A percentile compares a stretch with the other conserved stretches of the same genome.
phyloP scores from a whole-genome alignment of 371 early-diverging fungal genomes.

The Mortierella sp. region DNA sequence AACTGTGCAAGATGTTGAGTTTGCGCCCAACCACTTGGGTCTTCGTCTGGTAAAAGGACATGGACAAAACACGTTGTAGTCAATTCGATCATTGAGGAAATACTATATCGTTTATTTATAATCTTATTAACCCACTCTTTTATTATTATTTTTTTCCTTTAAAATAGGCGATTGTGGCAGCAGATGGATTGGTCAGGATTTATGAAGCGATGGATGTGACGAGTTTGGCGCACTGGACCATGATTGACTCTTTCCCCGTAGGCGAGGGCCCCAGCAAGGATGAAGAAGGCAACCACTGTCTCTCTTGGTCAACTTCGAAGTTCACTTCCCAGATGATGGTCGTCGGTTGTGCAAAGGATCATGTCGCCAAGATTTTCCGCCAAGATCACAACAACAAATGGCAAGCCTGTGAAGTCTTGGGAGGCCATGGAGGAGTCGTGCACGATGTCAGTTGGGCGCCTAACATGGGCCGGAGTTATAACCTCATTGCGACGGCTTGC shows the following conservation, averaged over 20 bases:
- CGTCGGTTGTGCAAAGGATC: constrained; percentile 89
- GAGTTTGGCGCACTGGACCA: constrained; percentile 86
- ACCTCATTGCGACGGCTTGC: constrained; percentile 93
- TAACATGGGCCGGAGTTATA: constrained; percentile 87
- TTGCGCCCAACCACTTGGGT: constrained; percentile 87
- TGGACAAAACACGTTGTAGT: no score
- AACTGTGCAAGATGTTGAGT: constrained; percentile 89
- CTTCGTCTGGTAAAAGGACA: constrained; percentile 73
- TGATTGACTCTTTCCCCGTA: constrained; percentile 79
- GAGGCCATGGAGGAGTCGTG: constrained; percentile 80
- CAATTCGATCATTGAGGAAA: no score
- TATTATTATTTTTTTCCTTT: background rate
- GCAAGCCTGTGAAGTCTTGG: constrained; percentile 74
- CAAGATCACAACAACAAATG: constrained; percentile 77
- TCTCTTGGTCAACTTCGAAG: constrained; percentile 93
- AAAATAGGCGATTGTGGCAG: constrained; percentile 82
- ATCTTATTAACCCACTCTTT: no score
- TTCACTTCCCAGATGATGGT: constrained; percentile 87
- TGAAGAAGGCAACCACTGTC: constrained; percentile 77
- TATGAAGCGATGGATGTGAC: constrained; percentile 92
- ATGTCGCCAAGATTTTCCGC: constrained; percentile 80
- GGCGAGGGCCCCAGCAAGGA: constrained; percentile 61
- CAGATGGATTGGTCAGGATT: constrained; percentile 91
- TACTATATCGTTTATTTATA: no score
- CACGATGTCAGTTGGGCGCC: constrained; percentile 93